Evolutionary conservation across 1,284 basidiomycete genomes (phyloP).

Genomic region (Leccinum subrobustum): DNA sequence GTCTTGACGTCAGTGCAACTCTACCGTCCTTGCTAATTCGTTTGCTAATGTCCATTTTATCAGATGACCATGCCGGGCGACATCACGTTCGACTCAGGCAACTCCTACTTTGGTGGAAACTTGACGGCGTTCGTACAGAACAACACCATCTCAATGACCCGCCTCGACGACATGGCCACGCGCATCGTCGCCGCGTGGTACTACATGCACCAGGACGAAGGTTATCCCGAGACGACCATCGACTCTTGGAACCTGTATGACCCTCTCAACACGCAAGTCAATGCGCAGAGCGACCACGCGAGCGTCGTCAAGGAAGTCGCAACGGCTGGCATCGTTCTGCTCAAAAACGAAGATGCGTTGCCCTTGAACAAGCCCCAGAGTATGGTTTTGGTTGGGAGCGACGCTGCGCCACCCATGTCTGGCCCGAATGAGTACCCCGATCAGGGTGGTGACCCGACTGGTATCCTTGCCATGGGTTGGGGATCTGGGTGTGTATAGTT

Average conservation of each 20-base stretch:
- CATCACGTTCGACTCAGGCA: slow-evolving; percentile 30
- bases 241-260: slow-evolving; percentile 50
- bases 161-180: slow-evolving; percentile 68
- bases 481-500: slow-evolving; percentile 45
- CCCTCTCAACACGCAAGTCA: slow-evolving; percentile 50
- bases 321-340: slow-evolving; percentile 67
- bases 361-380: slow-evolving; percentile 48
- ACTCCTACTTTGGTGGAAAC: slow-evolving; percentile 30
- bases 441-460: slow-evolving; percentile 46
- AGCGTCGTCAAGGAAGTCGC: slow-evolving; percentile 66
- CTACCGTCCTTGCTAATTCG: too few species aligned
- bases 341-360: slow-evolving; percentile 68
- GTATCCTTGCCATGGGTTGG: slow-evolving; percentile 64
- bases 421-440: slow-evolving; percentile 62
- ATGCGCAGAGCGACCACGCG: slow-evolving; percentile 58
- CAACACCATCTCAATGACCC: slow-evolving; percentile 39
- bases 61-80: slow-evolving; percentile 45
- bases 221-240: slow-evolving; percentile 55
- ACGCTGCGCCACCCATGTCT: slow-evolving; percentile 51
- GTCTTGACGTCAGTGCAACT: slow-evolving; percentile 42
- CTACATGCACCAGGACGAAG: slow-evolving; percentile 54
- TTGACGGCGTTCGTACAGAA: slow-evolving; percentile 37
- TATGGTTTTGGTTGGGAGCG: slow-evolving; percentile 42
- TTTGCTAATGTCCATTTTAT: neutral
- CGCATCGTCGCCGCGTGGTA: slow-evolving; percentile 66